Percentiles rank a stretch among this genome's conserved stretches.
phyloP scores from a whole-genome alignment of 2,329 filamentous ascomycete genomes.

The Fusarium udum region DNA sequence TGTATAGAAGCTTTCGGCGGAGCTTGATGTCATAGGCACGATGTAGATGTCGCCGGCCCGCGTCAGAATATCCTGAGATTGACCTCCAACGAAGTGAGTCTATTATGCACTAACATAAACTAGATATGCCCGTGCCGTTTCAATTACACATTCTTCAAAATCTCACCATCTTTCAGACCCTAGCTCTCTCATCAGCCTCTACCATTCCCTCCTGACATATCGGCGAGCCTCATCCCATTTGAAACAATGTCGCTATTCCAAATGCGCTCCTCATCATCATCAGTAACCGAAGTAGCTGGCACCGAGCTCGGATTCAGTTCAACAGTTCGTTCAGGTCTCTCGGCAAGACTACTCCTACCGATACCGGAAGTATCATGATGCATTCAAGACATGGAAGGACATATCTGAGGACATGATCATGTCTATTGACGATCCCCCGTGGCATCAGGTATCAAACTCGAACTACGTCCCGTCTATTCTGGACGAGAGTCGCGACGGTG shows the following conservation, averaged over 20 bases:
- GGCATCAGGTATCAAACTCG: not conserved
- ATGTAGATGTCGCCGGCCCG: not conserved
- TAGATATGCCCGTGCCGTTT: not conserved
- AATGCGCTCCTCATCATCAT: not conserved
- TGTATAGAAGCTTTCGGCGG: not conserved
- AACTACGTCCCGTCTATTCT: not conserved
- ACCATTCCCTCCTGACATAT: not conserved
- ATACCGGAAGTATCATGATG: too few relatives aligned
- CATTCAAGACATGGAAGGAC: not conserved
- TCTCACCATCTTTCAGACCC: not conserved
- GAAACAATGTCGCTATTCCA: not conserved
- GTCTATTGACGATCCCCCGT: not conserved
- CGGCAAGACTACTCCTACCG: not conserved
- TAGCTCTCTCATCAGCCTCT: not conserved
- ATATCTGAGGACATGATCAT: not conserved
- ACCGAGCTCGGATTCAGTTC: not conserved
- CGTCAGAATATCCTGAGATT: not conserved
- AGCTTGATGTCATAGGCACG: not conserved
- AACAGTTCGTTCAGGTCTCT: not conserved
- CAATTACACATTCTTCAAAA: not conserved
- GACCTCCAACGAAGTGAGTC: not conserved
- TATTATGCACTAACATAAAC: not conserved
- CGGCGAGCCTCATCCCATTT: not conserved
- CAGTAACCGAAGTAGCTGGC: not conserved
- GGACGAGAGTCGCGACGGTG: not conserved